These are phyloP conservation scores for Sisymbrium irio DNA, from an alignment of 345 rosid species.

Conservation along the genomic window DNA sequence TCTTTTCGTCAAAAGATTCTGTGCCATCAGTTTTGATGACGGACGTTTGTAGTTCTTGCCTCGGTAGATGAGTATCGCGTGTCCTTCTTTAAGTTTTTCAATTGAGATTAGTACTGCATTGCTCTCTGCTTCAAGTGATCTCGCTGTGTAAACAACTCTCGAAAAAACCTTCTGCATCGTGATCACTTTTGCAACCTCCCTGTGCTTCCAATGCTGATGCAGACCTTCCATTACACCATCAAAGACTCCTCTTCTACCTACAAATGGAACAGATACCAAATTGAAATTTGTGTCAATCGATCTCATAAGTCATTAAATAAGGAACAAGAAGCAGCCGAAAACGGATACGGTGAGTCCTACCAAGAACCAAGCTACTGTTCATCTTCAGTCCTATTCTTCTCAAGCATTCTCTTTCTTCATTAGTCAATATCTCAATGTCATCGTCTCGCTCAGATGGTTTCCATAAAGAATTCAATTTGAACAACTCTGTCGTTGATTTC, in stretches of 20 bases:
- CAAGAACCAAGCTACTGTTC: conserved; percentile 64
- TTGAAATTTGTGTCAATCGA: neutral
- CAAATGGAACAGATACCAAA: conserved; percentile 3
- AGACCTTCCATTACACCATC: conserved; percentile 83
- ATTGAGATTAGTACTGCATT: conserved; percentile 73
- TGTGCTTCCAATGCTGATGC: conserved; percentile 92
- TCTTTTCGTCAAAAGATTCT: conserved; percentile 69
- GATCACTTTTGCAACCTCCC: conserved; percentile 77
- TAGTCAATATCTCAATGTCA: conserved; percentile 64
- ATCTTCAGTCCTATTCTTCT: conserved; percentile 67
- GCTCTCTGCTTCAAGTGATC: conserved; percentile 70
- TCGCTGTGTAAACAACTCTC: conserved; percentile 62
- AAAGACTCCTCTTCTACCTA: conserved; percentile 86
- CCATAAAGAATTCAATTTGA: conserved; percentile 54
- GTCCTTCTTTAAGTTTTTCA: conserved; percentile 68
- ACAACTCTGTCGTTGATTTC: conserved; percentile 47
- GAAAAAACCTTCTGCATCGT: conserved; percentile 63
- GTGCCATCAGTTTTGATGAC: conserved; percentile 44
- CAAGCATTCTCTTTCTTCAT: conserved; percentile 78
- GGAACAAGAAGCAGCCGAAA: conserved; percentile 7
- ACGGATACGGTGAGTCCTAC: conserved; percentile 36
- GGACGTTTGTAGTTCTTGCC: conserved; percentile 90
- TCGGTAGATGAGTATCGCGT: conserved; percentile 71
- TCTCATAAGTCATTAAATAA: neutral
- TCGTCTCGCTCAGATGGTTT: conserved; percentile 46